Conservation (phyloP, 768 basidiomycete species). For the Rhizopogon sp. region DNA sequence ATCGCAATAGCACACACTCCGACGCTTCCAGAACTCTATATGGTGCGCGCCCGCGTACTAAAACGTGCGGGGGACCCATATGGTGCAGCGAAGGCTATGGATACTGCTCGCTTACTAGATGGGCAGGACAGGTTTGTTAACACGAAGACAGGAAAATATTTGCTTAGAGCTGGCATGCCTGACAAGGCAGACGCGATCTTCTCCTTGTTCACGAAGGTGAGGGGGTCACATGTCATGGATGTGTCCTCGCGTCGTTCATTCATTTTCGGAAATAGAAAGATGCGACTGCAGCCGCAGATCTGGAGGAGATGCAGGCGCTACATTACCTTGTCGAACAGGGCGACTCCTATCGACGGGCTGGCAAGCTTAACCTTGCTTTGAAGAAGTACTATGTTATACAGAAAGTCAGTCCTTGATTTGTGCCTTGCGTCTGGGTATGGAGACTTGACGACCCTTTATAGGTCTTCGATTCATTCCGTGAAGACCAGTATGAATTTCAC, state of each 20-base stretch:
- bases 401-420: constrained; percentile 42
- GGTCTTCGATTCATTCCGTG: constrained; percentile 84
- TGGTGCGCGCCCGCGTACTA: constrained; percentile 74
- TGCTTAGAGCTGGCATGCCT: constrained; percentile 74
- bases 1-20: constrained; percentile 81
- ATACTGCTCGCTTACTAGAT: constrained; percentile 81
- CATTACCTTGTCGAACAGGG: constrained; percentile 84
- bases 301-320: constrained; percentile 95
- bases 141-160: constrained; percentile 90
- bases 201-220: constrained; percentile 88
- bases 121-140: constrained; percentile 95
- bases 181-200: constrained; percentile 71
- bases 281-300: constrained; percentile 69
- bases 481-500: constrained; percentile 98
- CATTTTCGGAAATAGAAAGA: constrained; percentile 62
- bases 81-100: constrained; percentile 70
- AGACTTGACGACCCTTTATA: constrained; percentile 22
- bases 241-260: background rate
- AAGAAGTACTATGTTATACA: constrained; percentile 78
- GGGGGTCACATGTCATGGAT: constrained; percentile 10
- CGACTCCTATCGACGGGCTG: constrained; percentile 57
- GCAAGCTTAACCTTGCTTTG: constrained; percentile 71
- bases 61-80: constrained; percentile 81
- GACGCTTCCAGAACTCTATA: constrained; percentile 85
- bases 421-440: background rate